Evolutionary conservation across 1,139 yeast genomes (phyloP), one percentile per base, ranked within the genome.

Genomic region (Kurtzmaniella natalensis): DNA sequence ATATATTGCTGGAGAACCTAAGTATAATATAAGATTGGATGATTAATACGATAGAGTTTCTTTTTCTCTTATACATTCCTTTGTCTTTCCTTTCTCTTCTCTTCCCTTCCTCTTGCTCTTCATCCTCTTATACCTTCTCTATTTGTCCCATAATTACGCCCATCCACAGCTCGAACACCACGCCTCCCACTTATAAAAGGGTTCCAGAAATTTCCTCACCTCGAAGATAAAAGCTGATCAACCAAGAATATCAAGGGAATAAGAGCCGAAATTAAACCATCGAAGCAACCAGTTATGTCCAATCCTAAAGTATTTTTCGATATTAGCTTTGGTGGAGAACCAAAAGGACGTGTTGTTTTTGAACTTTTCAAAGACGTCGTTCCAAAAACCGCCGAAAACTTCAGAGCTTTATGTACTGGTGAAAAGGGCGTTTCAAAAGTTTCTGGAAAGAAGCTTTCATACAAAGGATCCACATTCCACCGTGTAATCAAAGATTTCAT

Each of bases 301-400:
- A 35, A 35, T 37, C 61, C 80, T 11, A 78, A 75, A 60, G 87
- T 85, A 18, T 88, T 59, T 56, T 79, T 88, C 47, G 95, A 87
- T 50, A 68, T 87, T 40, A 59, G 88, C 7, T 78, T 83, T 45
- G 84, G 81, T 35, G 81, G 72, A 24, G 70, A 64, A 37, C 64
- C 76, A 5, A 70, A 74, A 42, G 96, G 96, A 24, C 74, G 94
- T 47, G 71, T 83, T 24, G 81, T 78, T 5, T 82, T 87, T 53
- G 86, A 85, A 52, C 66, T 88, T 44, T 88, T 70, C 67, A 66
- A 71, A 44, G 95, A 85, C 46, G 71, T 82, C 10, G 96, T 86
- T 4, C 98, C 98, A 34, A 84, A 80, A 57, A 92, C 98, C 0
- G 85, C 94, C 5, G 96, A 87, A 50, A 92, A 92, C 64, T 92